Base-by-base conservation (phyloP, 1,284 basidiomycete genomes). In the Fomitiporia mediterranea region DNA sequence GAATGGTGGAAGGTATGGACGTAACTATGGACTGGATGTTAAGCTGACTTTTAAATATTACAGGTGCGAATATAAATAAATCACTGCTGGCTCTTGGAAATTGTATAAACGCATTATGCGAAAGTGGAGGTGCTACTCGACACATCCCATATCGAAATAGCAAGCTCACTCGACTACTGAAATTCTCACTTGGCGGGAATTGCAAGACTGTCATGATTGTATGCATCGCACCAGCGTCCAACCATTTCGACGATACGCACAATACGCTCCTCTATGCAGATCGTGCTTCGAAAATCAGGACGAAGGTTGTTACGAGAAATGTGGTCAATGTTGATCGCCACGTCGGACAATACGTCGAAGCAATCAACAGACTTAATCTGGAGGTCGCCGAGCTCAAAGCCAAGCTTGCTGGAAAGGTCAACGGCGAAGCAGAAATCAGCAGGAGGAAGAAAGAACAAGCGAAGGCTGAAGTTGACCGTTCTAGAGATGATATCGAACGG, bases 181-280 rank as follows among this genome's bases (percentile, higher is more conserved):
- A 98, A 70, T 97, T 96, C 74, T 95, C 94, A 0, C 82, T 98
- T 35, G 94, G 94, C 0, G 95, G 95, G 13, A 98, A 98, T 70
- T 98, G 95, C 79, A 92, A 95, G 72, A 98, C 95, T 0, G 93
- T 96, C 67, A 95, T 96, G 93, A 93, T 98, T 61, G 95, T 98
- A 56, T 98, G 95, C 69, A 79, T 98, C 53, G 94, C 94, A 1
- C 95, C 95, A 1, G 93, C 93, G 15, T 95, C 93, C 38, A 82
- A 82, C 30, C 94, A 98, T 71, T 96, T 97, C 67, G 95, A 98
- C 67, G 95, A 98, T 69, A 98, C 95, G 27, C 92, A 96, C 69
- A 98, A 98, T 69, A 97, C 95, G 0, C 85, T 98, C 44, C 77
- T 95, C 55, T 98, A 97, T 70, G 95, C 95, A 13, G 94, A 98